Base-by-base conservation (phyloP, 345 rosid species). In the Brassica nigra region DNA sequence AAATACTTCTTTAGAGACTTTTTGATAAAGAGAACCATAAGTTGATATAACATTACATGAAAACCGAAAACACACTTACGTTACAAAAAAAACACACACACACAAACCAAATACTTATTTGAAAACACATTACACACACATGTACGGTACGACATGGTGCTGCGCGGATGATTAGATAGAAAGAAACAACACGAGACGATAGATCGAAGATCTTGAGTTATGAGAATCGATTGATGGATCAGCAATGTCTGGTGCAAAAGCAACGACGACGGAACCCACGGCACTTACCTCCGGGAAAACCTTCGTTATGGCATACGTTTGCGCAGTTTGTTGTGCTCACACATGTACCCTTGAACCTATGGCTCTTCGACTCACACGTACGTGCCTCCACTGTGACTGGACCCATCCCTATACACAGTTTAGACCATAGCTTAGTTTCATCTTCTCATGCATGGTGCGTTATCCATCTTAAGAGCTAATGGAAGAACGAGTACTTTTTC, bases 211-310 rank as follows among this genome's bases (percentile, higher is more conserved):
- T 66, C 2, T 72, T 30, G 68, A 18, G 28, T 64, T 5, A 39
- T 11, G 80, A 29, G 18, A 55, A 70, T 20, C 1, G 65, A 68
- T 55, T 1, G 63, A 18, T 23, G 10, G 63, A 77, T 81, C 71
- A 88, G 57, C 90, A 88, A 5, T 61, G 54, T 76, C 71, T 74
- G 52, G 90, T 82, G 79, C 89, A 84, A 77, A 31, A 88, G 79
- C 90, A 89, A 55, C 87, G 89, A 49, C 84, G 86, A 65, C 88
- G 83, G 62, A 87, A 55, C 0, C 92, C 88, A 11, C 80, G 71
- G 69, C 91, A 89, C 0, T 3, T 10, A 69, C 90, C 91, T 2
- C 84, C 83, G 20, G 6, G 0, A 68, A 89, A 89, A 16, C 87
- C 85, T 73, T 89, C 88, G 6, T 71, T 85, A 73, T 58, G 78